Evolutionary conservation across 2,329 filamentous ascomycete species (phyloP), one percentile per base, ranked within the genome.

Genomic region (Cercospora berteroae): DNA sequence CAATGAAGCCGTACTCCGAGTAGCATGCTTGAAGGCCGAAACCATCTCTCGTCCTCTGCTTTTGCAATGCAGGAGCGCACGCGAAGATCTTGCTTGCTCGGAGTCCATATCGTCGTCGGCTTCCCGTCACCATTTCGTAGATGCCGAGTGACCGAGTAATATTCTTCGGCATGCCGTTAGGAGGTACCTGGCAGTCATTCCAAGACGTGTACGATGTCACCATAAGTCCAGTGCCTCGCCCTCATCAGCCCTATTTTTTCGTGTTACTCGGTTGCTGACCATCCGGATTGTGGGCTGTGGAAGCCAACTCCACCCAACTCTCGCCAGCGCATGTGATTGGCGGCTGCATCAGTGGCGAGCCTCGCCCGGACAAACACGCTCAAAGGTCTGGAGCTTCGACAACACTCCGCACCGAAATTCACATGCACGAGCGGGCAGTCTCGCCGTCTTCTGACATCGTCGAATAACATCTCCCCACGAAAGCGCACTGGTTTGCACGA

Each of bases 341-440:
- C 25, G 59, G 59, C 42, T 29, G 25, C 31, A 31, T 20, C 5
- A 55, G 60, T 63, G 60, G 60, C 60, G 44, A 44, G 44, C 44
- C 50, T 64, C 27, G 33, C 52, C 57, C 29, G 16, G 33, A 64
- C 50, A 36, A 42, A 55, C 61, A 55, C 59, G n/a, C 59, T 48
- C 20, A 29, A 61, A 25, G 55, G 29, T 33, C 59, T 61, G 33
- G 33, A 44, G 39, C 59, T 44, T 48, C 55, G n/a, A 27, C 61
- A 44, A 63, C 48, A 57, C 61, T 39, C 44, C 33, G 50, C 50
- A 44, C 59, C 31, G 61, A 64, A 64, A n/a, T 44, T 57, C 50
- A 61, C 27, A 39, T 57, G 29, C 52, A 42, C 61, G 52, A 56
- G 50, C 61, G 52, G 33, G 18, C 50, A 39, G 9, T 31, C 18